A percentile compares a stretch with the other conserved stretches of the same genome.
phyloP scores from a whole-genome alignment of 805 yeast genomes.

The Candida quercuum region DNA sequence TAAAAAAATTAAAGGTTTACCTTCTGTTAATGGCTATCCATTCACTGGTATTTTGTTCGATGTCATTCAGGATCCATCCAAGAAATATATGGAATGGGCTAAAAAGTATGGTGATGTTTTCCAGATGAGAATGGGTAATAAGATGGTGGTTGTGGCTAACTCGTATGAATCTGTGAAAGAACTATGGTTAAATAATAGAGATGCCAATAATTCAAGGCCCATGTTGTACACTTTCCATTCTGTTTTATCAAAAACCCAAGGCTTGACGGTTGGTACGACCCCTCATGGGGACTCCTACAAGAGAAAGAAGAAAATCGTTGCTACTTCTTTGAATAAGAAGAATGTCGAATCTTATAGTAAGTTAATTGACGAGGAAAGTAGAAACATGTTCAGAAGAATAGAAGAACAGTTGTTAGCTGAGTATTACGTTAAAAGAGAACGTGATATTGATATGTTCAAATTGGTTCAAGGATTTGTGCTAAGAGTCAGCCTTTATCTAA shows the following conservation, averaged over 20 bases:
- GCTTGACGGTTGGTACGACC: constrained; percentile 62
- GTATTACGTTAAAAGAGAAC: constrained; percentile 10
- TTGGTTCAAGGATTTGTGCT: constrained; percentile 46
- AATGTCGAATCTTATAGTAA: constrained; percentile 27
- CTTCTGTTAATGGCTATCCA: constrained; percentile 43
- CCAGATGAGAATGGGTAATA: constrained; percentile 58
- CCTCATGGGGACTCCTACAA: constrained; percentile 47
- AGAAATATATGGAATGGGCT: constrained; percentile 40
- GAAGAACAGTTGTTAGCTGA: constrained; percentile 8
- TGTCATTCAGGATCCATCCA: constrained; percentile 43
- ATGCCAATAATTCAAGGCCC: constrained; percentile 64
- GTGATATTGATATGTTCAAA: constrained; percentile 36
- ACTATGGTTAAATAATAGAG: constrained; percentile 47
- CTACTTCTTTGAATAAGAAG: constrained; percentile 36
- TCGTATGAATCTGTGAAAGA: constrained; percentile 47
- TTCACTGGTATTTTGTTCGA: constrained; percentile 46
- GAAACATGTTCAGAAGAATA: constrained; percentile 22
- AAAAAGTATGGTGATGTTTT: constrained; percentile 41
- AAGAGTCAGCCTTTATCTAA: constrained; percentile 41
- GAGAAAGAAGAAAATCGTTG: constrained; percentile 42
- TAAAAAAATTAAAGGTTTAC: constrained; percentile 30
- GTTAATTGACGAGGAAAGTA: constrained; percentile 36
- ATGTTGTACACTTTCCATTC: constrained; percentile 61
- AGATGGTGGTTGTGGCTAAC: constrained; percentile 60
- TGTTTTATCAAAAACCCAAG: constrained; percentile 48